phyloP scores from a whole-genome alignment of 139 green algal genomes.

The Diplosphaera chodatii region DNA sequence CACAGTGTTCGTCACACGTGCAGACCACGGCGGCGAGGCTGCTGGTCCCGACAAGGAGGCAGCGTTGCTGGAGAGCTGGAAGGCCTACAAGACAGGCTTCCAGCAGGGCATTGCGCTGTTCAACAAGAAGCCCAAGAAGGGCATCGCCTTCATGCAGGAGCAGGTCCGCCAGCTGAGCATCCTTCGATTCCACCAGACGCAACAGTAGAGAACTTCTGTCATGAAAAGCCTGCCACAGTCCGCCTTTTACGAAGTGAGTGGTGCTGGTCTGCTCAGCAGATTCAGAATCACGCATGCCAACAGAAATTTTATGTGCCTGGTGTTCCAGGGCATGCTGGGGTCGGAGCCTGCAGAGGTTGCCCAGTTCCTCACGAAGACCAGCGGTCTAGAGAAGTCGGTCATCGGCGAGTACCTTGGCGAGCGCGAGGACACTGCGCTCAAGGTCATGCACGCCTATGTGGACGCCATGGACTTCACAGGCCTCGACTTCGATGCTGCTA shows the following conservation, averaged over 20 bases:
- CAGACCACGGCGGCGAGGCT: no score
- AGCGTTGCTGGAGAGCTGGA: slow-evolving; percentile 53
- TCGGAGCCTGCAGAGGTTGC: slow-evolving; percentile 34
- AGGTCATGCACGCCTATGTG: slow-evolving; percentile 97
- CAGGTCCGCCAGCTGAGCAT: no score
- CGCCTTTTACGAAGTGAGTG: no score
- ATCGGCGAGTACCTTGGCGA: slow-evolving; percentile 97
- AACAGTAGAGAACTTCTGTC: no score
- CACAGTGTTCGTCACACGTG: no score
- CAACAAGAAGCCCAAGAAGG: slow-evolving; percentile 97
- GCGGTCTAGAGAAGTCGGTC: slow-evolving; percentile 86
- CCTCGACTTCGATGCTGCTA: slow-evolving; percentile 87
- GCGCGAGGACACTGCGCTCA: slow-evolving; percentile 79
- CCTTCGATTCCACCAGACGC: no score
- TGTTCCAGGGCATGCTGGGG: slow-evolving; percentile 76
- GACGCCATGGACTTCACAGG: slow-evolving; percentile 85
- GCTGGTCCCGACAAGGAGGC: slow-evolving; percentile 19
- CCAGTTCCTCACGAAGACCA: slow-evolving; percentile 42
- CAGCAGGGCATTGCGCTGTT: slow-evolving; percentile 88
- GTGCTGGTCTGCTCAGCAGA: no score
- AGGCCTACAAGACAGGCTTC: slow-evolving; percentile 67
- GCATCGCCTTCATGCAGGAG: slow-evolving; percentile 69
- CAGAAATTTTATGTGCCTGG: no score
- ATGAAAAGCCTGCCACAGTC: no score
- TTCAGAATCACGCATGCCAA: no score